A percentile compares a stretch with the other conserved stretches of the same genome.
phyloP scores from a whole-genome alignment of 495 filamentous ascomycete species.

The Evernia prunastri region DNA sequence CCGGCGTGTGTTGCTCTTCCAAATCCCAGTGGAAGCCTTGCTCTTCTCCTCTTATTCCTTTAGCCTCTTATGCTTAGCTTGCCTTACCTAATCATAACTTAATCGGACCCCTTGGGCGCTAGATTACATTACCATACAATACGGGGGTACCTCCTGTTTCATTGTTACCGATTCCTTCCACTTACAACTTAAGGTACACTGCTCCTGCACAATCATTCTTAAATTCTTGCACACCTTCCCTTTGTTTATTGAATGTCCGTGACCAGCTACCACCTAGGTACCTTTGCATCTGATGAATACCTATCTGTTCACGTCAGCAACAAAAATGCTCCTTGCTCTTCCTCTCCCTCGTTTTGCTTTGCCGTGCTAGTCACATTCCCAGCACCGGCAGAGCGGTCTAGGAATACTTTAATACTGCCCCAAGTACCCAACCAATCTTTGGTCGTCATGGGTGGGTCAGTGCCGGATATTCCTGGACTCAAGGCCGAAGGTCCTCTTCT shows the following conservation, averaged over 20 bases:
- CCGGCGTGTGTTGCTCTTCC: background rate
- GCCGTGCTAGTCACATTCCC: background rate
- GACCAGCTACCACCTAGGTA: no score
- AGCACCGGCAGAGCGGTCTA: background rate
- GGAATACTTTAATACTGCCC: background rate
- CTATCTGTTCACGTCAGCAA: no score
- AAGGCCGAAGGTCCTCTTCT: slow-evolving; percentile 53
- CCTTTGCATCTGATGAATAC: no score
- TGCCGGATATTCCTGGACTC: slow-evolving; percentile 46
- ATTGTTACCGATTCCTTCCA: no score
- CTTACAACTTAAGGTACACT: no score
- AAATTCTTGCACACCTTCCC: no score
- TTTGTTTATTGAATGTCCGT: no score
- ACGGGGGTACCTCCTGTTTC: no score
- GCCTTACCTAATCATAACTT: no score
- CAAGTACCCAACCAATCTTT: background rate
- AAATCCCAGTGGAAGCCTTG: background rate
- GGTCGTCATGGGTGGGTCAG: slow-evolving; percentile 22
- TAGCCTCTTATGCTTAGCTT: background rate
- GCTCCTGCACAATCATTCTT: no score
- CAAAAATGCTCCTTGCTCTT: background rate
- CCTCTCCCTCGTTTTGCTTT: background rate
- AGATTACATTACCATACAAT: no score
- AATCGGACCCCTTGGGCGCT: no score
- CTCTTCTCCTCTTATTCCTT: background rate